Percentiles rank a stretch among this genome's conserved stretches.
These are phyloP conservation scores for Yarrowia hollandica DNA, from an alignment of 805 yeast genomes.

Conservation along the genomic window DNA sequence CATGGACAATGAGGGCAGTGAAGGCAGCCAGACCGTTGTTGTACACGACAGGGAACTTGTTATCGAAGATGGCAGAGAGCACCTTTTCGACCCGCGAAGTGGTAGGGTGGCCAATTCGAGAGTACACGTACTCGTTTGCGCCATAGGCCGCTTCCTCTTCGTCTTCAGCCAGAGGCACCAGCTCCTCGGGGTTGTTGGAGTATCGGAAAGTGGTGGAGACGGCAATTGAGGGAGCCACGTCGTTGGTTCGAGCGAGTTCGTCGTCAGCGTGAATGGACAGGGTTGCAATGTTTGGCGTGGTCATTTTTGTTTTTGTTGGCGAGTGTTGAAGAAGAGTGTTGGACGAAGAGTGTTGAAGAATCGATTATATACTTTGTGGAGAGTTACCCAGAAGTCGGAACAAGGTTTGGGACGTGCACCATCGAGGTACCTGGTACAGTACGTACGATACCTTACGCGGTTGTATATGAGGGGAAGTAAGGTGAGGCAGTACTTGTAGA, in stretches of 20 bases:
- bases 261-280: conserved; percentile 71
- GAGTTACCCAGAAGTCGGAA: no score
- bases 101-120: conserved; percentile 75
- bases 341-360: no score
- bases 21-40: conserved; percentile 82
- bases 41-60: conserved; percentile 62
- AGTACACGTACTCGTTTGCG: conserved; percentile 51
- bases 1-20: conserved; percentile 66
- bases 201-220: conserved; percentile 79
- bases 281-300: conserved; percentile 25
- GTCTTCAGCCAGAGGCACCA: conserved; percentile 46
- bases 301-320: not conserved
- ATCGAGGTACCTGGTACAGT: no score
- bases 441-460: no score
- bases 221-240: conserved; percentile 71
- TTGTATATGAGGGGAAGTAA: no score
- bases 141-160: conserved; percentile 36
- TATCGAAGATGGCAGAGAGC: conserved; percentile 59
- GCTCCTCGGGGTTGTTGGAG: conserved; percentile 55
- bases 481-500: no score
- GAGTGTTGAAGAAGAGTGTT: not conserved
- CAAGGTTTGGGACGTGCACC: no score
- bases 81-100: conserved; percentile 65
- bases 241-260: conserved; percentile 40
- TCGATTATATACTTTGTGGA: no score